Conservation (phyloP, 169 alveolate genomes). For the Cryptosporidium sp. region DNA sequence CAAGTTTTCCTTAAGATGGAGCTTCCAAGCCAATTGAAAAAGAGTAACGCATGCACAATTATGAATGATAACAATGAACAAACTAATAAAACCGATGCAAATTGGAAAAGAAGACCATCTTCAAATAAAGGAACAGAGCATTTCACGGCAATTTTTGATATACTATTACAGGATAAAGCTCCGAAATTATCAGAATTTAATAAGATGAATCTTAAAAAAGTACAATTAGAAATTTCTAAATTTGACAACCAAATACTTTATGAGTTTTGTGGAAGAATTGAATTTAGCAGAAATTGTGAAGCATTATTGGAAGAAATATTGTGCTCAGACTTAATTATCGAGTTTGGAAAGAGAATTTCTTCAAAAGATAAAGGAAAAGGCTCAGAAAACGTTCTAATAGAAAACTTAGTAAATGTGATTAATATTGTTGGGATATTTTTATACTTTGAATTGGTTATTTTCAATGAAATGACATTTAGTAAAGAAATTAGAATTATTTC, state of each 20-base stretch:
- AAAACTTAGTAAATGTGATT: background rate
- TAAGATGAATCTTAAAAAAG: slow-evolving; percentile 10
- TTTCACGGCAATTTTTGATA: background rate
- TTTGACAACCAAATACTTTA: background rate
- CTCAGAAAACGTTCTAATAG: slow-evolving; percentile 2
- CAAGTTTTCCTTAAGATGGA: slow-evolving; percentile 15
- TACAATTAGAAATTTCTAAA: slow-evolving; percentile 10
- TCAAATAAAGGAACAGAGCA: background rate
- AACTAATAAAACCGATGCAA: background rate
- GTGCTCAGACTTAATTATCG: slow-evolving; percentile 24
- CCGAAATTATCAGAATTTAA: slow-evolving; percentile 14
- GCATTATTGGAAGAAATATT: slow-evolving; percentile 15
- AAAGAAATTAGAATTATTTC: slow-evolving; percentile 35
- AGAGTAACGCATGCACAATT: slow-evolving; percentile 31
- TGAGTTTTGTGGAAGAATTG: background rate
- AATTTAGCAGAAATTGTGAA: slow-evolving; percentile 21
- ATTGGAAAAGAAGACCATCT: background rate
- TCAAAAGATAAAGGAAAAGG: background rate
- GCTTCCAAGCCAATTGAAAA: slow-evolving; percentile 61
- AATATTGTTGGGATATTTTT: slow-evolving; percentile 25
- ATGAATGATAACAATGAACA: background rate
- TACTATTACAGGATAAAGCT: slow-evolving; percentile 1
- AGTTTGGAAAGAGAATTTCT: slow-evolving; percentile 27
- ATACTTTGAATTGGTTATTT: background rate
- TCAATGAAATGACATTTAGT: slow-evolving; percentile 20